These are phyloP conservation scores for Dioszegia hungarica DNA, from an alignment of 768 basidiomycete species.

Conservation along the genomic window DNA sequence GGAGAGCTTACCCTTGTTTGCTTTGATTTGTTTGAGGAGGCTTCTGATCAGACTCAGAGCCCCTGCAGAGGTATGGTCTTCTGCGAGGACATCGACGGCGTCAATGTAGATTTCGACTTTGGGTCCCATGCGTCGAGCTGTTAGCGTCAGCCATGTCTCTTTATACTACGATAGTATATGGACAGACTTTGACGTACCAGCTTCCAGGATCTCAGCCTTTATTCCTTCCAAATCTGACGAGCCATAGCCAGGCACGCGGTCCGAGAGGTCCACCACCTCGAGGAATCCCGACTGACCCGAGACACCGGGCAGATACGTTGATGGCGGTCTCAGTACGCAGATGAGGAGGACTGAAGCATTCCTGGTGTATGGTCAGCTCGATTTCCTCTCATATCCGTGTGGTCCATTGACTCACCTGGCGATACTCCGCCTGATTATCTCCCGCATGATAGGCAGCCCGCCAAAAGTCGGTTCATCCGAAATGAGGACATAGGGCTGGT, in stretches of 20 bases:
- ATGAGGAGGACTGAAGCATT: constrained; percentile 14
- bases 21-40: constrained; percentile 17
- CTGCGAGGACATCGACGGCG: constrained; percentile 36
- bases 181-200: too few relatives aligned
- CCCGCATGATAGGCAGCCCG: constrained; percentile 34
- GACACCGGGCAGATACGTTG: constrained; percentile 9
- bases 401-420: constrained; percentile 27
- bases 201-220: constrained; percentile 8
- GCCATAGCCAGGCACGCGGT: constrained; percentile 19
- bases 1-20: constrained; percentile 29
- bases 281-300: background rate
- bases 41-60: constrained; percentile 22
- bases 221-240: background rate
- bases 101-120: constrained; percentile 42
- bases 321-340: constrained; percentile 23
- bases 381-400: too few relatives aligned
- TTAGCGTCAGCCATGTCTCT: background rate
- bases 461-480: constrained; percentile 33
- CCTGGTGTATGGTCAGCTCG: background rate
- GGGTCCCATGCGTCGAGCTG: constrained; percentile 7
- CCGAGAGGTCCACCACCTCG: constrained; percentile 30
- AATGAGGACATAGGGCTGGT: constrained; percentile 43
- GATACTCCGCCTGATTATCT: constrained; percentile 26
- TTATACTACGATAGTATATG: too few relatives aligned
- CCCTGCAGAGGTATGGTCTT: constrained; percentile 27